These are phyloP conservation scores for Acanthamoeba lenticulata DNA, from an alignment of 208 protist species.

Conservation along the genomic window DNA sequence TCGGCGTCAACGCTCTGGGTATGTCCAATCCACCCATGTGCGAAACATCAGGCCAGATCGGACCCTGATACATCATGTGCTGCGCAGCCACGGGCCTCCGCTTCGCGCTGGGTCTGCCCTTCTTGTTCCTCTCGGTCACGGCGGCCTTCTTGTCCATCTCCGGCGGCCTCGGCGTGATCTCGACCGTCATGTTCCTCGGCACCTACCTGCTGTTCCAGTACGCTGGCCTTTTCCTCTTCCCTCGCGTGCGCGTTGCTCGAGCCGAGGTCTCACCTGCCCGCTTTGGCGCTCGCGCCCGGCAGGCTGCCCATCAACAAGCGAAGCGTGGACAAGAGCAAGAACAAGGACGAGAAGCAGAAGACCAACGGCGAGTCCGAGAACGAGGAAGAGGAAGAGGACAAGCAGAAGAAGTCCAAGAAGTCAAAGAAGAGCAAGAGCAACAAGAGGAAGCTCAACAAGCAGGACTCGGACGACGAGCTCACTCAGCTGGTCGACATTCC, in stretches of 20 bases:
- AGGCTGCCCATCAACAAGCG: conserved; percentile 31
- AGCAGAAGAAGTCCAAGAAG: conserved; percentile 16
- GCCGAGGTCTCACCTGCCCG: too few species aligned
- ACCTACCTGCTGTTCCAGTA: conserved; percentile 29
- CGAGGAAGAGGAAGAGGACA: too few species aligned
- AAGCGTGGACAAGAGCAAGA: conserved; percentile 1
- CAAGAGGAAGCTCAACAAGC: background rate
- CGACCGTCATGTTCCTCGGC: conserved; percentile 44
- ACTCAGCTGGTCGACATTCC: conserved; percentile 4
- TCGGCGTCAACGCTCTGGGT: conserved; percentile 56
- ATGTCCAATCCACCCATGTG: too few species aligned
- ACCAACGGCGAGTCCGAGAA: background rate
- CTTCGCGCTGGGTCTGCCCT: conserved; percentile 45
- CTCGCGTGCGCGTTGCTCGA: too few species aligned
- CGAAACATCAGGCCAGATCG: too few species aligned
- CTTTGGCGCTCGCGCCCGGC: too few species aligned
- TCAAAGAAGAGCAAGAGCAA: background rate
- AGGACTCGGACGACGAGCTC: background rate
- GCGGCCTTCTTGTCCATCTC: conserved; percentile 32
- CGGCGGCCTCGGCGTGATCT: conserved; percentile 17
- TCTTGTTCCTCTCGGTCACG: conserved; percentile 53
- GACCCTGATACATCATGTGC: too few species aligned
- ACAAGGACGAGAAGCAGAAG: background rate
- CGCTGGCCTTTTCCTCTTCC: background rate
- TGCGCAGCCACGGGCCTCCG: conserved; percentile 45